Evolutionary conservation across 108 stramenopile species (phyloP).

Genomic region (Bacterosira constricta): DNA sequence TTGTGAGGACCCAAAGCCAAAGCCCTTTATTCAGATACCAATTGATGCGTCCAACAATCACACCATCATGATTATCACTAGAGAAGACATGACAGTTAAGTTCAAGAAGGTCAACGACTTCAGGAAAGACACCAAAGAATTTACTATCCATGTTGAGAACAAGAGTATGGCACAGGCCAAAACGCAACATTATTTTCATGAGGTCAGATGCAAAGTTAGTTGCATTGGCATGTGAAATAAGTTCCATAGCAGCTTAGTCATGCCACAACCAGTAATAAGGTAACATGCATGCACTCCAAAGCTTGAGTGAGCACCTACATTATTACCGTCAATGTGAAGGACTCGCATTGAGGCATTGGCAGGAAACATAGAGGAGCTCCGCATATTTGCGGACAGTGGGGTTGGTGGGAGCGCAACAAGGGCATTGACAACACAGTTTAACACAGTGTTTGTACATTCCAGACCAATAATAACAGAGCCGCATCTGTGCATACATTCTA

Average conservation of each 20-base stretch:
- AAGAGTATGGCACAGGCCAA: neutral
- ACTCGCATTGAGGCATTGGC: neutral
- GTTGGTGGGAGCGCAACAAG: neutral
- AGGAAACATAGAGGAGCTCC: neutral
- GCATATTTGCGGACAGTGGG: neutral
- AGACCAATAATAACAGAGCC: neutral
- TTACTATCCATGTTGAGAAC: conserved; percentile 4
- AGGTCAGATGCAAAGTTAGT: neutral
- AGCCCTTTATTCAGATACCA: conserved; percentile 21
- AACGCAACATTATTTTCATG: neutral
- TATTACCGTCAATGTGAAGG: neutral
- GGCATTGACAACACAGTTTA: neutral
- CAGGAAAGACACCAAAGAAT: neutral
- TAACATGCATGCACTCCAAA: neutral
- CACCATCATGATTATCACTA: conserved; percentile 1
- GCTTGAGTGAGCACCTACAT: neutral
- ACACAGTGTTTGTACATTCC: neutral
- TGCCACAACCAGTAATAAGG: too few species aligned
- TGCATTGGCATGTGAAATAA: neutral
- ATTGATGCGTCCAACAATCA: conserved; percentile 13
- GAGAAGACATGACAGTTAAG: neutral
- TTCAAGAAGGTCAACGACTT: neutral
- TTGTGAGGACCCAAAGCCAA: neutral
- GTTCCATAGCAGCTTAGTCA: too few species aligned
- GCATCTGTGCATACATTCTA: neutral